Evolutionary conservation across 345 rosid species (phyloP).

Genomic region (Linum trigynum): DNA sequence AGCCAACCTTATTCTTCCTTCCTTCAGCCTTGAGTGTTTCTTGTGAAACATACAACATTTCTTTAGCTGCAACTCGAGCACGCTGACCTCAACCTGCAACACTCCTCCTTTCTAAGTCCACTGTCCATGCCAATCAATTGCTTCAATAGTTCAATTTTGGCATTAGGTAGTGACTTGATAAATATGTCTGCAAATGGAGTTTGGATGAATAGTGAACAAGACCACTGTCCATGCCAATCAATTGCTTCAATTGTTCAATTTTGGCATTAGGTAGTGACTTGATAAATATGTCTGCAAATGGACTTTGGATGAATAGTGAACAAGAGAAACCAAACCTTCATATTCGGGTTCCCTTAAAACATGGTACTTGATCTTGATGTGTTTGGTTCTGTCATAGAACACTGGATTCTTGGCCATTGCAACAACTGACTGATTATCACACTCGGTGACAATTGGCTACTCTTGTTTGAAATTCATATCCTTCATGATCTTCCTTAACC

Average conservation of each 20-base stretch:
- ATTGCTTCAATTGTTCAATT: background rate
- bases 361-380: no score
- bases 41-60: no score
- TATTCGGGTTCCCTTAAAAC: background rate
- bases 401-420: background rate
- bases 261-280: background rate
- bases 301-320: background rate
- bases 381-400: no score
- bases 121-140: background rate
- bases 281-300: background rate
- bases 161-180: background rate
- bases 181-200: background rate
- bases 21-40: no score
- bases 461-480: background rate
- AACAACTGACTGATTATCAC: background rate
- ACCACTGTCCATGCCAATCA: background rate
- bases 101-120: background rate
- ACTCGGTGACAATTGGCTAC: background rate
- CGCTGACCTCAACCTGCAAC: no score
- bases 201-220: background rate
- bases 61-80: no score
- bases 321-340: background rate
- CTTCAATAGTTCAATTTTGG: background rate
- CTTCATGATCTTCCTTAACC: background rate
- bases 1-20: no score